A percentile compares a stretch with the other conserved stretches of the same genome.
Evolutionary conservation across 2,329 filamentous ascomycete genomes (phyloP).

Genomic region (Paramyrothecium sp.): DNA sequence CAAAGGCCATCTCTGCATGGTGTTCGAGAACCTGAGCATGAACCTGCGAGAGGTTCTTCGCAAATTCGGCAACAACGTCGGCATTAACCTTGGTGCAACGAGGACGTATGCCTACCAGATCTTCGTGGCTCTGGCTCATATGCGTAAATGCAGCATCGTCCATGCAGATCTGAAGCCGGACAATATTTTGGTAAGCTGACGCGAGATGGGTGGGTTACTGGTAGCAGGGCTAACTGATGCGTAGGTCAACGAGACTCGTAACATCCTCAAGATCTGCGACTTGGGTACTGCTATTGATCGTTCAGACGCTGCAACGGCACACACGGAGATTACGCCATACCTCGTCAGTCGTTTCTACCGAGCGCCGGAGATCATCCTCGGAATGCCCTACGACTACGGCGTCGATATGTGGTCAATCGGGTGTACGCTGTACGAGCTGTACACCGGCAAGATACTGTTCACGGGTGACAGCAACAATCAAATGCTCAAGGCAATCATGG

Average conservation of each 20-base stretch:
- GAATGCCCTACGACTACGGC: slow-evolving; percentile 91
- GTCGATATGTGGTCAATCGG: slow-evolving; percentile 98
- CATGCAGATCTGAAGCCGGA: slow-evolving; percentile 97
- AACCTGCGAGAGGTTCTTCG: slow-evolving; percentile 93
- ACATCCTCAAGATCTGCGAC: slow-evolving; percentile 90
- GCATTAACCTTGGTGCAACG: slow-evolving; percentile 85
- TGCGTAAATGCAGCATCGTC: slow-evolving; percentile 89
- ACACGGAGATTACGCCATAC: slow-evolving; percentile 88
- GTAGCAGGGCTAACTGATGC: slow-evolving; percentile 9
- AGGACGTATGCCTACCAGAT: slow-evolving; percentile 91
- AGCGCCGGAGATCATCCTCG: slow-evolving; percentile 93
- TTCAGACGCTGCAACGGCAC: slow-evolving; percentile 68
- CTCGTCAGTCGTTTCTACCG: slow-evolving; percentile 97
- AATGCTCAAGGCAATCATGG: slow-evolving; percentile 96
- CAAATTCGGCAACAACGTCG: slow-evolving; percentile 92
- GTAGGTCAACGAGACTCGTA: slow-evolving; percentile 76
- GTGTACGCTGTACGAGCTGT: slow-evolving; percentile 94
- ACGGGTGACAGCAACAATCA: slow-evolving; percentile 95
- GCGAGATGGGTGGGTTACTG: not conserved
- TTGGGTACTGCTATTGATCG: slow-evolving; percentile 92
- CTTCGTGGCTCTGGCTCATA: slow-evolving; percentile 81
- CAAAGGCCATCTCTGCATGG: slow-evolving; percentile 93
- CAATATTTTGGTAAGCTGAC: slow-evolving; percentile 72
- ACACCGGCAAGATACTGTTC: slow-evolving; percentile 96
- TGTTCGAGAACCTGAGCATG: slow-evolving; percentile 91